Evolutionary conservation across 345 rosid species (phyloP), one percentile per base, ranked within the genome.

Genomic region (Populus davidiana): DNA sequence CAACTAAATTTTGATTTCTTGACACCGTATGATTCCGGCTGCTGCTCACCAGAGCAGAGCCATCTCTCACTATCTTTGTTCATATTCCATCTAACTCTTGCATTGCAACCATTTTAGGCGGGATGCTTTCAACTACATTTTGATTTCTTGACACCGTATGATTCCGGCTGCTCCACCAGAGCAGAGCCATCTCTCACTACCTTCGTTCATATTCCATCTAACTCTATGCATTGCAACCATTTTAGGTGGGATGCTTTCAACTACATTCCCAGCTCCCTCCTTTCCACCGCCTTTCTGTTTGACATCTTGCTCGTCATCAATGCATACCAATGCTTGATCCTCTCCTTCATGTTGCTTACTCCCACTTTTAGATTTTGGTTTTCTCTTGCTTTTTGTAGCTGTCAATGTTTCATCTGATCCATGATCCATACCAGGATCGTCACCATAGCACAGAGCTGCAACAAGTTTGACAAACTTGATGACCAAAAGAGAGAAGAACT

Each of bases 111-210:
- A 25, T 25, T 25, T 25, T 25, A 25, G 25, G 25, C 1, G 25
- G 25, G 25, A 25, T 25, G 25, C 25, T 25, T 25, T 25, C 25
- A 25, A 25, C 25, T 25, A 78, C 33, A 80, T 35, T 61, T 52
- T 56, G 64, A 93, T 86, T 84, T 91, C 89, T 79, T 89, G 97
- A 81, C 97, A 96, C 72, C 94, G 85, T 44, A 93, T 85, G 50
- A 96, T 86, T 56, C 98, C 96, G 0, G 96, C 96, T 1, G 94
- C 97, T 87, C 98, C 98, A 13, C 99, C 99, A 0, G 80, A 89
- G 77, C 93, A 89, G 67, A 92, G 44, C 97, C 97, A 96, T 81
- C 94, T 90, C 87, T 91, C 97, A 43, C 97, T 87, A 33, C 95
- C 98, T 73, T 85, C 83, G 86, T 96, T 96, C 92, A 89, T 82